Evolutionary conservation across 257 asterid species (phyloP), one percentile per base, ranked within the genome.

Genomic region (Parsonsia alboflavescens): DNA sequence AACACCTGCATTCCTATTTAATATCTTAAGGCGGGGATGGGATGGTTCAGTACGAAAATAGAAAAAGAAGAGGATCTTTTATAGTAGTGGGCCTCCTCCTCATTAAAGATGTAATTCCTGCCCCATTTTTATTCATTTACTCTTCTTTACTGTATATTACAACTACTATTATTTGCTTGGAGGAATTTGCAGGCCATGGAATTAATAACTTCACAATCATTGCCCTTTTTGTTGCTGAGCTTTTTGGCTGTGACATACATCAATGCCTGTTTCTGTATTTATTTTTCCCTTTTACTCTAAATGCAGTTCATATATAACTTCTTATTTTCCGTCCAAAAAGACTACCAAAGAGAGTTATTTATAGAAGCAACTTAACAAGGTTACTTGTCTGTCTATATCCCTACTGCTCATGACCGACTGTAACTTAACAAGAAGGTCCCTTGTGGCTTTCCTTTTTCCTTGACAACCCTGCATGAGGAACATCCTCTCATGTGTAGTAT

Each of bases 41-140:
- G 53, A 21, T 44, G 17, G 74, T 70, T 30, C 44, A 21, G 80
- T 61, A 76, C 81, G 45, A 72, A 45, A 73, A 52, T 16, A 21
- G 71, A 42, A 41, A 57, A 33, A 70, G n/a, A 46, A 63, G 72
- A 72, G 80, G 68, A 82, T 7, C 77, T 67, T 72, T 33, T n/a
- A 74, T 7, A 10, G 24, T 11, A 1, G 78, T 74, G 80, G 85
- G 70, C 64, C 81, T 57, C 26, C 81, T 57, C 26, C 44, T 42
- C 26, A 70, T 79, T 79, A 64, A 56, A 28, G 39, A 65, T 49
- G 64, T 39, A 5, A 48, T 45, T 68, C 15, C 45, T 73, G 71
- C 57, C 77, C 24, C 62, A 19, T 21, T 36, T 30, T 62, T 28
- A 45, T 24, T 41, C 1, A 2, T 41, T 3, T 46, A 41, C 48